Evolutionary conservation across 345 rosid species (phyloP).

Genomic region (Geranium rotundifolium): DNA sequence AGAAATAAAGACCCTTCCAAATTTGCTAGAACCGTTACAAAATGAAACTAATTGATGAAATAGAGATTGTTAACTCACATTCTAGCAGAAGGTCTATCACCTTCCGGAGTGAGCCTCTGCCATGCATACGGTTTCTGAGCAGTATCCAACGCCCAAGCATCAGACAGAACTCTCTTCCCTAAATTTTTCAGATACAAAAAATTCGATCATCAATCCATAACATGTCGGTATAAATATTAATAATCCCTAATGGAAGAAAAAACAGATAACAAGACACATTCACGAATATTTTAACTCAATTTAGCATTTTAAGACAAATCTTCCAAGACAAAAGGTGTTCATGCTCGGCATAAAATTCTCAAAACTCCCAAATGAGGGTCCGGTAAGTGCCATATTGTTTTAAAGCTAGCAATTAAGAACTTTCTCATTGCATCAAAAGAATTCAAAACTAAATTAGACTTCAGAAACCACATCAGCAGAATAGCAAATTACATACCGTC

Average conservation of each 20-base stretch:
- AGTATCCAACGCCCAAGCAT: constrained; percentile 95
- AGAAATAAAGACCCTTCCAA: no score
- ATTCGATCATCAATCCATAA: background rate
- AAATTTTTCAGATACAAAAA: background rate
- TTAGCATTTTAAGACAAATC: no score
- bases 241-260: background rate
- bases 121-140: constrained; percentile 97
- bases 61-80: constrained; percentile 40
- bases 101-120: constrained; percentile 85
- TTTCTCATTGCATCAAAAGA: no score
- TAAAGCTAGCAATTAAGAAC: no score
- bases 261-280: background rate
- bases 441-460: no score
- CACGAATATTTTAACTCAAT: no score
- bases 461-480: background rate
- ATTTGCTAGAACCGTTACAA: no score
- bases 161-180: constrained; percentile 93
- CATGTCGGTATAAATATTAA: background rate
- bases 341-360: no score
- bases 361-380: no score
- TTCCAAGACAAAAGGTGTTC: no score
- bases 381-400: no score
- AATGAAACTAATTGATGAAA: background rate
- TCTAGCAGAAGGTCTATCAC: constrained; percentile 88
- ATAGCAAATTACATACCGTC: constrained; percentile 46